These are phyloP conservation scores for Pseudocercospora cruenta DNA, from an alignment of 2,329 filamentous ascomycete genomes.

Conservation along the genomic window DNA sequence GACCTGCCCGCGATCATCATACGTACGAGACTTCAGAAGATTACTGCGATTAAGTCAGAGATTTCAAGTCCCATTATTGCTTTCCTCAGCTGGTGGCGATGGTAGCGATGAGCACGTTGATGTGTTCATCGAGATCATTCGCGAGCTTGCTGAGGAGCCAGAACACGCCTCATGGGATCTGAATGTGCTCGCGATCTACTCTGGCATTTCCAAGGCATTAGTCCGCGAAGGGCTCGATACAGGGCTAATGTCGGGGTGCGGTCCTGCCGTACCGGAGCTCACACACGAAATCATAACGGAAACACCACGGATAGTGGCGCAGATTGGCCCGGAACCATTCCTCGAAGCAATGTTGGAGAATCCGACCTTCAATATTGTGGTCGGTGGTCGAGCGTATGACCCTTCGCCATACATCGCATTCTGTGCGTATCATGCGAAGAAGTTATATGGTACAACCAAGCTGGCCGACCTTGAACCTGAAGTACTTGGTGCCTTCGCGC, in stretches of 20 bases:
- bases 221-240: background rate
- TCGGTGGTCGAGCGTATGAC: slow-evolving; percentile 15
- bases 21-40: slow-evolving; percentile 46
- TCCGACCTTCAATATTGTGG: slow-evolving; percentile 12
- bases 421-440: slow-evolving; percentile 8
- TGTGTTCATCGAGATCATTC: slow-evolving; percentile 47
- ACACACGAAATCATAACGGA: slow-evolving; percentile 2
- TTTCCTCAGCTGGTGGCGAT: slow-evolving; percentile 54
- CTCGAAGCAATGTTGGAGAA: slow-evolving; percentile 15
- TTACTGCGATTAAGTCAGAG: slow-evolving; percentile 5
- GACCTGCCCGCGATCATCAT: slow-evolving; percentile 46
- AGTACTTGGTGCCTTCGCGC: slow-evolving; percentile 28
- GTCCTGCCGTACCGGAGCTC: slow-evolving; percentile 10
- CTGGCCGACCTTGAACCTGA: background rate
- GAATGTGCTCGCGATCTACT: slow-evolving; percentile 9
- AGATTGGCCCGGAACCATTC: slow-evolving; percentile 16
- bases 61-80: slow-evolving; percentile 48
- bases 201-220: slow-evolving; percentile 7
- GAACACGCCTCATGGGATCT: slow-evolving; percentile 3
- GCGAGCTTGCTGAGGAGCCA: slow-evolving; percentile 5
- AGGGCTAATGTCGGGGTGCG: slow-evolving; percentile 3
- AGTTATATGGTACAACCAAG: background rate
- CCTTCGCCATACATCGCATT: slow-evolving; percentile 14
- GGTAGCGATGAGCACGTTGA: slow-evolving; percentile 52
- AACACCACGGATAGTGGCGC: slow-evolving; percentile 11